These are phyloP conservation scores for Daldinia eschscholtzii DNA, from an alignment of 2,329 filamentous ascomycete species.

Conservation along the genomic window DNA sequence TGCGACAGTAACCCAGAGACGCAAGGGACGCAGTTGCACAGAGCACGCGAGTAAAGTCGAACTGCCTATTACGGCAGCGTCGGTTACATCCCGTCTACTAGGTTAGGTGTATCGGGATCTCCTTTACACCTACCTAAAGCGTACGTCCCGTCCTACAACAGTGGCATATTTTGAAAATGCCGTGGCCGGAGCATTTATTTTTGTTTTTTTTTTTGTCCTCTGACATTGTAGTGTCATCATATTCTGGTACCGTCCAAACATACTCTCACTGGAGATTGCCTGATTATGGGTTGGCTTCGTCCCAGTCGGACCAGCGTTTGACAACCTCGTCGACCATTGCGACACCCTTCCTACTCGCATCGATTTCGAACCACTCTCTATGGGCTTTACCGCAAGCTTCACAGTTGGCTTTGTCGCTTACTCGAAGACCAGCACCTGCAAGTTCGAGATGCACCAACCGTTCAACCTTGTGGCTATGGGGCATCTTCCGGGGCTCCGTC, in stretches of 20 bases:
- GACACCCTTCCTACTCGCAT: conserved; percentile 78
- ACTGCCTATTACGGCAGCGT: conserved; percentile 23
- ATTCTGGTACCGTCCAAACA: background rate
- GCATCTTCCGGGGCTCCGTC: conserved; percentile 75
- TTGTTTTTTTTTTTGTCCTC: conserved; percentile 11
- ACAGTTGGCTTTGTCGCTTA: conserved; percentile 71
- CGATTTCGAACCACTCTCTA: conserved; percentile 94
- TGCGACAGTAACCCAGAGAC: conserved; percentile 13
- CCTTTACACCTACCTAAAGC: conserved; percentile 21
- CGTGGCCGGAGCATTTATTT: background rate
- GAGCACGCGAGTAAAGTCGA: conserved; percentile 13
- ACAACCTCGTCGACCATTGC: conserved; percentile 76
- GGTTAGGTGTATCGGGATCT: conserved; percentile 12
- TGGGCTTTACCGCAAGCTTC: conserved; percentile 85
- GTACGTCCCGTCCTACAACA: conserved; percentile 14
- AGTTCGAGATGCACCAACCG: conserved; percentile 91
- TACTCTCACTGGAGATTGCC: background rate
- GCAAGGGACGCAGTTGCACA: conserved; percentile 28
- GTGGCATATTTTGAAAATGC: conserved; percentile 14
- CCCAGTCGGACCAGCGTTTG: conserved; percentile 88
- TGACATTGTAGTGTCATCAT: conserved; percentile 24
- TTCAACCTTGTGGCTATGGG: conserved; percentile 89
- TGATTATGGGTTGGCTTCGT: conserved; percentile 60
- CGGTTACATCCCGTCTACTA: conserved; percentile 20
- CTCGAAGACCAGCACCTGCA: conserved; percentile 68